phyloP scores from a whole-genome alignment of 1,284 basidiomycete genomes.

The Ustilago cynodontis region DNA sequence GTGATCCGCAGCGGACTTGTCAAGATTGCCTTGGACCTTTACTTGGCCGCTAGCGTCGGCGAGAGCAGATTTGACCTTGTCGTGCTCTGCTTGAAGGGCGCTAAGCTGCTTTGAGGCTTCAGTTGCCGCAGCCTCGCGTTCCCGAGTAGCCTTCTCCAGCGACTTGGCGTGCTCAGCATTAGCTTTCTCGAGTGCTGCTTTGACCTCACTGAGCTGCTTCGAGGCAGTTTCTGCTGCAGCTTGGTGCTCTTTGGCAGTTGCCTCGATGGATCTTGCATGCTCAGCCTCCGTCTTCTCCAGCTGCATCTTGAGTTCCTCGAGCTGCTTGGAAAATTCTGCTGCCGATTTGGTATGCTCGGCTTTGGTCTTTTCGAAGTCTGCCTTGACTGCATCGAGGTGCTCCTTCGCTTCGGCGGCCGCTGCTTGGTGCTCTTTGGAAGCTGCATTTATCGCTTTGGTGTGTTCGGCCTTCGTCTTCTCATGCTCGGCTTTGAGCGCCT shows the following conservation, averaged over 20 bases:
- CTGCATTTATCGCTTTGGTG: slow-evolving; percentile 7
- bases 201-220: neutral
- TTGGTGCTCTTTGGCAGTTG: neutral
- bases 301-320: neutral
- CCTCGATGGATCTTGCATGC: neutral
- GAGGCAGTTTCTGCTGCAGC: neutral
- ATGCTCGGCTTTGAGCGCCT: slow-evolving; percentile 29
- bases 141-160: slow-evolving; percentile 15
- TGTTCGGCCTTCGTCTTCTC: slow-evolving; percentile 23
- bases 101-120: slow-evolving; percentile 4
- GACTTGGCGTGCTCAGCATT: slow-evolving; percentile 12
- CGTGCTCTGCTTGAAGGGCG: slow-evolving; percentile 17
- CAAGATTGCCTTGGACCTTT: slow-evolving; percentile 6
- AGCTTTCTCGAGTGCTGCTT: slow-evolving; percentile 3
- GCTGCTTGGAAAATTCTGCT: neutral
- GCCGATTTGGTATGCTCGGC: slow-evolving; percentile 10
- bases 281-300: slow-evolving; percentile 13
- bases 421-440: slow-evolving; percentile 11
- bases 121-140: slow-evolving; percentile 8
- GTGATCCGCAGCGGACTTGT: slow-evolving; percentile 17
- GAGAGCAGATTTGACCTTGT: slow-evolving; percentile 7
- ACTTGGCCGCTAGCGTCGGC: slow-evolving; percentile 2
- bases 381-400: slow-evolving; percentile 16
- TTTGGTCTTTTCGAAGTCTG: slow-evolving; percentile 12
- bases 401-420: slow-evolving; percentile 2